These are phyloP conservation scores for Vitis labrusca DNA, from an alignment of 164 flowering plant genomes.

Conservation along the genomic window DNA sequence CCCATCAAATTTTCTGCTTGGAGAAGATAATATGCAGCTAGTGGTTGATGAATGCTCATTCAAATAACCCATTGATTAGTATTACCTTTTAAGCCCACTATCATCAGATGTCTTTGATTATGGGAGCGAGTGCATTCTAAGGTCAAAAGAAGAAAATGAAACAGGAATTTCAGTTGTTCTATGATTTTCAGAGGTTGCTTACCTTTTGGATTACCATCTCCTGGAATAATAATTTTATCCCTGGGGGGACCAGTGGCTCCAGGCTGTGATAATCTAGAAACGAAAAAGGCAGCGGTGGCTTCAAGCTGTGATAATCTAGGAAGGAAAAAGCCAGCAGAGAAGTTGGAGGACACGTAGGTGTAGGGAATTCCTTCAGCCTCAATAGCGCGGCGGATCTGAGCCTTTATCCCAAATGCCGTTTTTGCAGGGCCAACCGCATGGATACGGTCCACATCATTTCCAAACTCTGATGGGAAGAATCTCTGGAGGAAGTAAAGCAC, in stretches of 20 bases:
- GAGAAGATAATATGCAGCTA: too few relatives aligned
- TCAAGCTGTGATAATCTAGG: slow-evolving; percentile 8
- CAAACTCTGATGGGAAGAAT: slow-evolving; percentile 48
- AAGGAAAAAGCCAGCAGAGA: slow-evolving; percentile 12
- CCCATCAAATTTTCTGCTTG: too few relatives aligned
- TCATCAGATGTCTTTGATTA: too few relatives aligned
- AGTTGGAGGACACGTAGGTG: slow-evolving; percentile 24
- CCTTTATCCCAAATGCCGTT: slow-evolving; percentile 20
- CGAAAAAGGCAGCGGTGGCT: slow-evolving; percentile 4
- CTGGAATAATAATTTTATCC: slow-evolving; percentile 17
- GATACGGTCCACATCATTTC: slow-evolving; percentile 36
- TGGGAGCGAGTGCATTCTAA: too few relatives aligned
- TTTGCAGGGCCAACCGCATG: slow-evolving; percentile 43
- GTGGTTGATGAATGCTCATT: too few relatives aligned
- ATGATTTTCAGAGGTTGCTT: neutral
- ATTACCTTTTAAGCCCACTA: too few relatives aligned
- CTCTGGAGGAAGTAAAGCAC: slow-evolving; percentile 21
- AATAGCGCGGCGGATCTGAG: slow-evolving; percentile 25
- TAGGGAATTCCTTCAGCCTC: slow-evolving; percentile 42
- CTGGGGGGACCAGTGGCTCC: slow-evolving; percentile 16
- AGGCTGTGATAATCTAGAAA: slow-evolving; percentile 9
- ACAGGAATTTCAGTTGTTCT: too few relatives aligned
- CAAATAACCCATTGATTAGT: too few relatives aligned
- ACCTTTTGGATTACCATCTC: slow-evolving; percentile 24
- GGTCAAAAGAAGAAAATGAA: too few relatives aligned